Evolutionary conservation across 768 basidiomycete genomes (phyloP).

Genomic region (Grammothele lineata): DNA sequence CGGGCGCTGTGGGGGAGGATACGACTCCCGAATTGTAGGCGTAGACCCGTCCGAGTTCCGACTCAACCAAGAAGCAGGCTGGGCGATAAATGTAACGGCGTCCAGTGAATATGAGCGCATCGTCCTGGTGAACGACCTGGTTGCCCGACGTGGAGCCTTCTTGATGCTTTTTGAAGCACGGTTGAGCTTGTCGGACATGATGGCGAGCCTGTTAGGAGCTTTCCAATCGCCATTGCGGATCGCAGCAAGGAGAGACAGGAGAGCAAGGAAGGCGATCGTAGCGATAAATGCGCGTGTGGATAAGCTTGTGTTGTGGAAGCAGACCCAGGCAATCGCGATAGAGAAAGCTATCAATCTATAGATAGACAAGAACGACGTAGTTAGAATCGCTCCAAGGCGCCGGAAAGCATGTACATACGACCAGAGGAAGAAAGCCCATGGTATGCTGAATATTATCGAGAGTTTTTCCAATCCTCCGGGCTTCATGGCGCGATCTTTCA

Average conservation of each 20-base stretch:
- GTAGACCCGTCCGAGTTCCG: no score
- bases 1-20: no score
- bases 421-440: conserved; percentile 20
- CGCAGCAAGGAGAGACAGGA: background rate
- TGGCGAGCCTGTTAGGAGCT: no score
- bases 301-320: conserved; percentile 6
- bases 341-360: conserved; percentile 11
- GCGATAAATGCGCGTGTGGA: background rate
- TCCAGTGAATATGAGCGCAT: no score
- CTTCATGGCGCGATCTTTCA: conserved; percentile 10
- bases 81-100: no score
- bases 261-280: background rate
- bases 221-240: background rate
- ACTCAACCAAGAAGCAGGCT: no score
- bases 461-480: conserved; percentile 31
- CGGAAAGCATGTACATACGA: conserved; percentile 12
- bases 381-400: background rate
- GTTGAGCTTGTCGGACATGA: no score
- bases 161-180: no score
- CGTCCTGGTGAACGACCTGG: no score
- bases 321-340: conserved; percentile 11
- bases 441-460: conserved; percentile 32
- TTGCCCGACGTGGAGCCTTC: no score
- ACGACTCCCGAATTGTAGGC: no score
- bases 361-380: background rate